phyloP scores from a whole-genome alignment of 1,284 basidiomycete species.

The Marasmius oreades region DNA sequence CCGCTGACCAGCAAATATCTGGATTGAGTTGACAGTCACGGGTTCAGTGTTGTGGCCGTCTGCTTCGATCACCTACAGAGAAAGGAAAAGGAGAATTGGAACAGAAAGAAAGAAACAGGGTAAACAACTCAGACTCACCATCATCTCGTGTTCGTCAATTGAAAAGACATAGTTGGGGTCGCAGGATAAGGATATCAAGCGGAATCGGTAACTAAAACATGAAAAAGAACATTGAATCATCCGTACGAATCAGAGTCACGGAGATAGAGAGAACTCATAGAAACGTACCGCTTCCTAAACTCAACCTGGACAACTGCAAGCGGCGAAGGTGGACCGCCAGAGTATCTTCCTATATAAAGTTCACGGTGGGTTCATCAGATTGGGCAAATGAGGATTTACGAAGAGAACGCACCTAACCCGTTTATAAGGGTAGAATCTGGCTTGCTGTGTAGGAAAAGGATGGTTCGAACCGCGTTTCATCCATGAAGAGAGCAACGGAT shows the following conservation, averaged over 20 bases:
- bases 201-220: conserved; percentile 27
- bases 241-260: not conserved
- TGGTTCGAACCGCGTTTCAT: conserved; percentile 4
- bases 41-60: conserved; percentile 43
- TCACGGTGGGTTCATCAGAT: not conserved
- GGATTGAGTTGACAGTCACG: conserved; percentile 34
- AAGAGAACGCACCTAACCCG: conserved; percentile 22
- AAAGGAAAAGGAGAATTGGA: not conserved
- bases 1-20: conserved; percentile 33
- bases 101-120: too few species aligned
- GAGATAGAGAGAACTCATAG: too few species aligned
- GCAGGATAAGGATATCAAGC: conserved; percentile 33
- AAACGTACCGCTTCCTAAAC: conserved; percentile 24
- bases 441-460: conserved; percentile 15
- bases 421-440: conserved; percentile 36
- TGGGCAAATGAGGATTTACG: too few species aligned
- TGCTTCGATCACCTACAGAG: conserved; percentile 42
- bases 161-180: conserved; percentile 34
- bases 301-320: conserved; percentile 27
- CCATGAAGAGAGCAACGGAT: not conserved
- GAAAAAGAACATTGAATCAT: not conserved
- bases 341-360: not conserved
- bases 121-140: conserved; percentile 14
- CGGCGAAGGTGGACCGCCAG: conserved; percentile 19
- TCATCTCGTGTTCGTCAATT: conserved; percentile 37